These are phyloP conservation scores for Pugionium cornutum DNA, from an alignment of 345 rosid genomes.

Conservation along the genomic window DNA sequence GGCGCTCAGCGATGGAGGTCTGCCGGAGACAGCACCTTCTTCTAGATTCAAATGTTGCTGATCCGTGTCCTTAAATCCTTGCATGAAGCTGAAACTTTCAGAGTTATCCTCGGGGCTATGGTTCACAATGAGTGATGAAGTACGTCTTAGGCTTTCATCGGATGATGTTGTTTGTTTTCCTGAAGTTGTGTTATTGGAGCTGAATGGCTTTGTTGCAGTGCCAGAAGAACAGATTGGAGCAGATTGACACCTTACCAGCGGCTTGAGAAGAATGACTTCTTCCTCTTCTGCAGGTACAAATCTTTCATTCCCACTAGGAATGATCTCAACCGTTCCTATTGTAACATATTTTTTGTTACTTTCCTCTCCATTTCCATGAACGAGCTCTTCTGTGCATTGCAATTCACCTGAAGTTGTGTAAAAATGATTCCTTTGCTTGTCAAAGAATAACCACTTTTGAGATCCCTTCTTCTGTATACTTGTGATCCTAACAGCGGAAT, in stretches of 20 bases:
- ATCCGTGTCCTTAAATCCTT: slow-evolving; percentile 49
- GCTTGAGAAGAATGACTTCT: slow-evolving; percentile 95
- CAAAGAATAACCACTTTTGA: slow-evolving; percentile 59
- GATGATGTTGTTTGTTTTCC: slow-evolving; percentile 12
- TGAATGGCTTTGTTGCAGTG: slow-evolving; percentile 35
- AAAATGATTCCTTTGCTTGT: slow-evolving; percentile 44
- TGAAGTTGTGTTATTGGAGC: slow-evolving; percentile 36
- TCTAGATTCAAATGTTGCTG: slow-evolving; percentile 38
- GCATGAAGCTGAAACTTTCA: slow-evolving; percentile 52
- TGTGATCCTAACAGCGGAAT: slow-evolving; percentile 63
- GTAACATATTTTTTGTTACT: slow-evolving; percentile 21
- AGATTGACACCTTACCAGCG: slow-evolving; percentile 80
- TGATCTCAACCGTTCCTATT: slow-evolving; percentile 27
- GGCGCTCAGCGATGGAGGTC: slow-evolving; percentile 82
- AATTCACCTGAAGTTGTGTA: slow-evolving; percentile 28
- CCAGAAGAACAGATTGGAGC: slow-evolving; percentile 59
- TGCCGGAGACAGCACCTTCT: slow-evolving; percentile 49
- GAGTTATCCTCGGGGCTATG: slow-evolving; percentile 48
- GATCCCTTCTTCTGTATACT: slow-evolving; percentile 46
- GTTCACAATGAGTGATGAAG: slow-evolving; percentile 64
- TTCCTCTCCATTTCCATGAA: slow-evolving; percentile 34
- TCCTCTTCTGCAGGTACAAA: slow-evolving; percentile 70
- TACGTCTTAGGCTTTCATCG: slow-evolving; percentile 78
- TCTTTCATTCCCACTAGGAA: slow-evolving; percentile 37
- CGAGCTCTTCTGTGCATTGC: slow-evolving; percentile 32